Evolutionary conservation across 2,329 filamentous ascomycete species (phyloP), one percentile per base, ranked within the genome.

Genomic region (Thelonectria olida): DNA sequence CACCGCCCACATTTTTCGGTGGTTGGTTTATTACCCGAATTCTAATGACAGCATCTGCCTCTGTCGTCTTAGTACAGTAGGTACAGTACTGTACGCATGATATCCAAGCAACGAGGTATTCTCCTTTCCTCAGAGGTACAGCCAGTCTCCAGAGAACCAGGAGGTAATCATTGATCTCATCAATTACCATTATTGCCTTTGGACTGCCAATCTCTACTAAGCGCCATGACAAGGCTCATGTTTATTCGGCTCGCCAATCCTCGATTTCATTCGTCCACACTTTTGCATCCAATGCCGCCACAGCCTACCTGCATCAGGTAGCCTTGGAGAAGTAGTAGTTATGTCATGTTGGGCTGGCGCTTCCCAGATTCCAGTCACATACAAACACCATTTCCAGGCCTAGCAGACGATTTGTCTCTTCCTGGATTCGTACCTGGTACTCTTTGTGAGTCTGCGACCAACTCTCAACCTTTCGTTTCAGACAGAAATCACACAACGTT

Each of bases 161-260:
- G 36, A 8, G n/a, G n/a, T 17, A 17, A 31, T 22, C 27, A 28
- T 23, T 28, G 34, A 31, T 23, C 34, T 28, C 31, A 31, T 23
- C 34, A 50, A 36, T 47, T 38, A 39, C 48, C 19, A n/a, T 51
- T 55, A 38, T 56, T 50, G 15, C 39, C 23, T 34, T 51, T 56
- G 36, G 23, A 17, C 23, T 41, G 15, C 23, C 44, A 56, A 49
- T 31, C 34, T n/a, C 42, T 55, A 22, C 51, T 19, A 23, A 38
- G 34, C 36, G 28, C 38, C 23, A 61, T 31, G 36, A 20, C 42
- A 31, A 56, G 36, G 44, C 45, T 50, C 44, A 50, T 50, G 20
- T 23, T 49, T 28, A 27, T 55, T 50, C 23, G 45, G 38, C 34
- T 51, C 27, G 41, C 12, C 51, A 34, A 15, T 25, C 8, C 20